Evolutionary conservation across 176 grass and related monocot species (phyloP), one percentile per base, ranked within the genome.

Genomic region (Metroxylon sagu): DNA sequence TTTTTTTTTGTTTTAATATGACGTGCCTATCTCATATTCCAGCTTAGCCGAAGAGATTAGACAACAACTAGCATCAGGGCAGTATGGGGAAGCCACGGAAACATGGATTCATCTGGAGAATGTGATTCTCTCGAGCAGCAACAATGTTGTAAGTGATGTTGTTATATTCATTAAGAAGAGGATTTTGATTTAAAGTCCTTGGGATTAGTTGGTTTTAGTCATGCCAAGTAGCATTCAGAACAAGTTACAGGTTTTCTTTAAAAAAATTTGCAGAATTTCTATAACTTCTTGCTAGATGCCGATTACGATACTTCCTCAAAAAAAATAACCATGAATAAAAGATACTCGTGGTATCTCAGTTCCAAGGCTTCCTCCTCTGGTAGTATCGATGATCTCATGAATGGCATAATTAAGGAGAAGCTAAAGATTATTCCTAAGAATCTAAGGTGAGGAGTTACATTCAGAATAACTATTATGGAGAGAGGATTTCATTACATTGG

Each of bases 201-300:
- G 35, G 35, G 35, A 43, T 43, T 43, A 12, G 31, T 35, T 35
- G 8, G 10, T 14, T 43, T 43, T 43, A 2, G 12, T 43, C 35
- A 43, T 43, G 12, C 12, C 3, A 14, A 43, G 8, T 43, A 43
- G 35, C 8, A 43, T 43, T 43, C 35, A 43, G 35, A 43, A 43
- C 35, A 14, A 43, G 0, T 43, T 43, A 14, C 35, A 43, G 10
- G 2, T 12, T 43, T 43, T 43, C 2, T 43, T 43, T 43, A 71
- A 6, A 67, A 57, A 49, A 39, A 16, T 64, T 64, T 64, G 51
- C 74, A 96, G 86, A 52, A 85, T 57, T 96, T 90, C 50, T 96
- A 96, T 70, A 96, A 90, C 53, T 78, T 96, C 50, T 76, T 96
- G 64, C 64, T 82, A 71, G 86, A 90, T 50, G 61, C 81, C 14